Base-by-base conservation (phyloP, 2,329 filamentous ascomycete genomes). In the Rugonectria rugulosa region DNA sequence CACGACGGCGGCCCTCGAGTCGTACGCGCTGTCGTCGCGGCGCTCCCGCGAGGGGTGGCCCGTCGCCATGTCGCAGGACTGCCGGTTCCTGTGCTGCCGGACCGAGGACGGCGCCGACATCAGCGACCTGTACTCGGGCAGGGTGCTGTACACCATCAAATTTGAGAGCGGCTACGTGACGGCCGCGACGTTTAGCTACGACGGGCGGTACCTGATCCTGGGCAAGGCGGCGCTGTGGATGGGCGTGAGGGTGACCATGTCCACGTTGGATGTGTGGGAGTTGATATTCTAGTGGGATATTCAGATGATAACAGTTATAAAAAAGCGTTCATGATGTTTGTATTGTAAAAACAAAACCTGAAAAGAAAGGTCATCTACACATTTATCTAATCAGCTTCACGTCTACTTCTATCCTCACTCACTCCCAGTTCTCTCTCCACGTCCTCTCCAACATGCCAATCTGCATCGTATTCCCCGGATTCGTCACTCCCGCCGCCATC, bases 21-120 rank as follows among this genome's bases (percentile, higher is more conserved):
- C 59, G 14, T 75, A 72, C 48, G 66, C 61, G 32, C 60, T 75
- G n/a, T 64, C 71, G 20, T 59, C 63, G 7, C 64, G 68, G 17
- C 62, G 72, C 42, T 55, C 42, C 6, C 62, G 60, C 24, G 72
- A 75, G 56, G 73, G 73, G 2, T 74, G 72, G 70, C 73, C 73
- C 3, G 56, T 75, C 10, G 67, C 67, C 27, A 64, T 75, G n/a
- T 75, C 73, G 6, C 66, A 65, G 0, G 72, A 75, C 53, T 73
- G 72, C 26, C 60, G 68, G 24, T 73, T 73, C 51, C 41, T 75
- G 19, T 68, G 62, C 41, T 75, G 72, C 45, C 64, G 71, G 40
- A 75, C 69, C 1, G 70, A 74, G 40, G 68, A 71, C 1, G 73
- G 73, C 8, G 65, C 73, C 6, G 73, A 75, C 36, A 61, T 75